A percentile compares a stretch with the other conserved stretches of the same genome.
These are phyloP conservation scores for Gynostemma pentaphyllum DNA, from an alignment of 306 rosid genomes.

Conservation along the genomic window DNA sequence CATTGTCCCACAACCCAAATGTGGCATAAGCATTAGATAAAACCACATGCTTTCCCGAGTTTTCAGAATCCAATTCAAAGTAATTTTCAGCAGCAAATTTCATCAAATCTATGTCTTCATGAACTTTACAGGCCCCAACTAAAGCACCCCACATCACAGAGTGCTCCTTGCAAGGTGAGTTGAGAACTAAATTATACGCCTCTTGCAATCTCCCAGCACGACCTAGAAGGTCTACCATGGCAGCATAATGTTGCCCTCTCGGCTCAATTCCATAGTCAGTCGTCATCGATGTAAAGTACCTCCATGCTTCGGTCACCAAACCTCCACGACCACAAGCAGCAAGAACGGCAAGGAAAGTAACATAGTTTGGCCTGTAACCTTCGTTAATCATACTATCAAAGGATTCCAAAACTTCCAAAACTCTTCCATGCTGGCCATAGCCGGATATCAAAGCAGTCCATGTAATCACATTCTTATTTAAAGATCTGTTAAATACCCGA, in stretches of 20 bases:
- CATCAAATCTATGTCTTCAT: constrained; percentile 46
- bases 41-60: constrained; percentile 51
- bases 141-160: constrained; percentile 64
- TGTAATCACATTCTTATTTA: constrained; percentile 46
- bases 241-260: constrained; percentile 59
- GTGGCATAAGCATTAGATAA: constrained; percentile 63
- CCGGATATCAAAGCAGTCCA: constrained; percentile 73
- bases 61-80: constrained; percentile 39
- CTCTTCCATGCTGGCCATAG: constrained; percentile 63
- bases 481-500: constrained; percentile 38
- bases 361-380: constrained; percentile 55
- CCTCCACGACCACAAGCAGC: constrained; percentile 78
- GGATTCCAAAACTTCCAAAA: constrained; percentile 44
- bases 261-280: constrained; percentile 51
- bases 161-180: constrained; percentile 54
- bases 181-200: constrained; percentile 45
- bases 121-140: constrained; percentile 60
- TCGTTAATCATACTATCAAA: constrained; percentile 48
- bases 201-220: constrained; percentile 52
- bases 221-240: constrained; percentile 62
- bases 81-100: constrained; percentile 52
- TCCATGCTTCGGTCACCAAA: constrained; percentile 49
- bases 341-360: constrained; percentile 73
- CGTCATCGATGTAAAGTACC: constrained; percentile 51
- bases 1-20: constrained; percentile 60